Evolutionary conservation across 495 filamentous ascomycete genomes (phyloP), one percentile per base, ranked within the genome.

Genomic region (Talaromyces adpressus): DNA sequence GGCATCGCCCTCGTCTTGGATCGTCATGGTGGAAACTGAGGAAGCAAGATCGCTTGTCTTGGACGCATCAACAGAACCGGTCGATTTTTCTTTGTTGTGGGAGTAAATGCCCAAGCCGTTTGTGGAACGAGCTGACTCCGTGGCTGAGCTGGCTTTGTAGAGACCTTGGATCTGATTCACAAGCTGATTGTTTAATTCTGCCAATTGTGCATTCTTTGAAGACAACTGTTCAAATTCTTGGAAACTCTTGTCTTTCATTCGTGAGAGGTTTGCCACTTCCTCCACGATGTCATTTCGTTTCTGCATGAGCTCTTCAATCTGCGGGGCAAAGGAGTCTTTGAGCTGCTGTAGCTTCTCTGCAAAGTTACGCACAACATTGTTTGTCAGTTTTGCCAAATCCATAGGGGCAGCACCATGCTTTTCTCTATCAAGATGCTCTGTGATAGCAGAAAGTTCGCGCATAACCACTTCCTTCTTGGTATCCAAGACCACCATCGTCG

Each of bases 211-310:
- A 69, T 99, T 99, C 81, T 96, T 96, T 62, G 86, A 85, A 20
- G 91, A 93, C 29, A 98, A 81, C 67, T 96, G 90, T 77, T 97
- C 95, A 69, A 96, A 97, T 66, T 99, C 95, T 65, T 93, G 88
- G 72, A 96, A 88, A 63, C 90, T 91, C 73, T 93, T 91, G 71
- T 97, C 93, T 66, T 93, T 91, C 75, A 90, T 85, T 36, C 86
- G 86, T 36, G 89, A 85, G 23, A 96, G 82, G 67, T 85, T 88
- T 30, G 84, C 84, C 66, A 91, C 88, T 73, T 98, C 92, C 60
- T 96, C 91, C 3, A 89, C 76, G 7, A 96, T 78, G 62, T 91
- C 85, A 65, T 92, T 91, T 65, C 91, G 85, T 71, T 92, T 88
- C 53, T 89, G 85, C 62, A 93, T 89, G 29, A 98, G 82, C 45